phyloP scores from a whole-genome alignment of 164 flowering plant species.

The Warburgia ugandensis region DNA sequence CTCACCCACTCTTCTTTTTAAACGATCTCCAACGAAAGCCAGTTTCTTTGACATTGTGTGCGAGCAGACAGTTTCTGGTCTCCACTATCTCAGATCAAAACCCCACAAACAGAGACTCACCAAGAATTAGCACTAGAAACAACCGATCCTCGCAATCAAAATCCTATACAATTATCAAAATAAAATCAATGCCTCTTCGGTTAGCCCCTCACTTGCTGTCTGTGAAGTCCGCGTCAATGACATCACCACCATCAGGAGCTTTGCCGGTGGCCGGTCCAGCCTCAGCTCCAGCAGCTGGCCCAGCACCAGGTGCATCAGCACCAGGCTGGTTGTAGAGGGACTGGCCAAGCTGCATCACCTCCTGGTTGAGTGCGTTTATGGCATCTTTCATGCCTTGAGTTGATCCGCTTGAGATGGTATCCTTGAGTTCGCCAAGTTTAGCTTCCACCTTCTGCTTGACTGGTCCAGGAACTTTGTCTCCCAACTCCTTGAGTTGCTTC shows the following conservation, averaged over 20 bases:
- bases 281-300: constrained; percentile 39
- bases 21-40: no score
- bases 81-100: no score
- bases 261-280: constrained; percentile 33
- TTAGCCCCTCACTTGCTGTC: constrained; percentile 18
- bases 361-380: constrained; percentile 68
- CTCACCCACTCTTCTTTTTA: no score
- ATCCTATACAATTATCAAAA: no score
- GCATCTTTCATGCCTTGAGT: constrained; percentile 66
- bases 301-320: constrained; percentile 32
- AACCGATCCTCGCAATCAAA: no score
- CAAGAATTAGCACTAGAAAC: no score
- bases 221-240: constrained; percentile 41
- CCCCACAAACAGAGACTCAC: no score
- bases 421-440: constrained; percentile 58
- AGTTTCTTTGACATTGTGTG: no score
- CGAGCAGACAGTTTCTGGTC: no score
- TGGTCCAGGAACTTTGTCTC: constrained; percentile 61
- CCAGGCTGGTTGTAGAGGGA: constrained; percentile 68
- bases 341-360: constrained; percentile 79
- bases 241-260: constrained; percentile 54
- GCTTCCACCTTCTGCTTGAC: constrained; percentile 72
- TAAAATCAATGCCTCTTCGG: no score
- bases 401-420: constrained; percentile 49
- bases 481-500: constrained; percentile 71